Evolutionary conservation across 768 basidiomycete species (phyloP), one percentile per base, ranked within the genome.

Genomic region (Phanerochaete sordida): DNA sequence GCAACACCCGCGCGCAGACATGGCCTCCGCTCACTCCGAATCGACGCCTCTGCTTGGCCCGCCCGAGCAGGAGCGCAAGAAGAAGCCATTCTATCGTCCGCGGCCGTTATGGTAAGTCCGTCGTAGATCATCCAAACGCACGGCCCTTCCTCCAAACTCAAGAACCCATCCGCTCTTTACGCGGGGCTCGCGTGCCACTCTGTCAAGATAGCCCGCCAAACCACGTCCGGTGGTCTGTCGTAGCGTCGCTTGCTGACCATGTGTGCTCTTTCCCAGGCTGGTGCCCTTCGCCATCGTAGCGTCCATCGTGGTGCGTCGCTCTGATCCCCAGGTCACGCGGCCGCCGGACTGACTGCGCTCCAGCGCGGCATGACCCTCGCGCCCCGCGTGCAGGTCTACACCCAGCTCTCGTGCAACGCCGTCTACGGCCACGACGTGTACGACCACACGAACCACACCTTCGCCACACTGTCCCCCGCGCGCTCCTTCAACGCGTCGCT

Each of bases 291-390:
- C 85, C 5, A 71, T 92, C 39, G 72, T 79, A 12, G 80, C 84
- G 54, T 84, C 87, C 27, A 79, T 91, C 68, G 84, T 87, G 67
- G 90, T 90, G 66, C 62, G 81, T 76, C 4, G 30, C 24, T 30
- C 30, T 28, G 35, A 16, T 33, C 51, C 23, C 21, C 24, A 19
- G n/a, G 49, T 49, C 30, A 30, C 52, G 49, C 15, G 15, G 37
- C 57, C 26, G 58, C 24, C 11, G 12, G 33, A 24, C 59, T 53
- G 44, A 60, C 55, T 63, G 62, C 45, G 7, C 50, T 53, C 7
- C 62, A 92, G 91, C 87, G 90, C 26, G 90, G 90, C 33, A 85
- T 92, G 74, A 91, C 90, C 1, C 77, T 89, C 71, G 85, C 89
- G 37, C 86, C 90, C 12, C 83, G 90, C 58, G 87, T 93, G 48